Base-by-base conservation (phyloP, 257 asterid genomes). In the Solanum bukasovii region DNA sequence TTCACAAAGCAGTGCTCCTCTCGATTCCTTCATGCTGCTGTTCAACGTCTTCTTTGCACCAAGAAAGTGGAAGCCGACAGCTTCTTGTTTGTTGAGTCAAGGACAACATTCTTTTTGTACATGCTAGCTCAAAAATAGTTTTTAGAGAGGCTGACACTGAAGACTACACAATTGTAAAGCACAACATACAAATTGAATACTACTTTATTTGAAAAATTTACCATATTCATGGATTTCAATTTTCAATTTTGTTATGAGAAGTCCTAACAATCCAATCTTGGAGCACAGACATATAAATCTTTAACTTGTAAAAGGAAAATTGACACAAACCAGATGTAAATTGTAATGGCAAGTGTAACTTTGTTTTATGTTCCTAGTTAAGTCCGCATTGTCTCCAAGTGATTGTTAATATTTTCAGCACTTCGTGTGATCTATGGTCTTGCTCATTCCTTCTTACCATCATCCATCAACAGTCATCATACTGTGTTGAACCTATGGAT, bases 1-100 rank as follows among this genome's bases (percentile, higher is more conserved):
- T 92, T n/a, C 86, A 86, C 90, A 86, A 89, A 75, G 88, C 88
- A 86, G 20, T 90, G 87, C 34, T 90, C 18, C 59, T 88, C 81
- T 87, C 92, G 4, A 88, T 90, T 77, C 52, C 84, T 77, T 77
- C 61, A 38, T 40, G 13, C 14, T 77, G 84, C 4, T 37, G 59
- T 37, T 37, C 84, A 25, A n/a, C 13, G 4, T 40, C 35, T 40
- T 23, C 33, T 40, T 13, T 40, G 8, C 35, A n/a, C 61, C n/a
- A 40, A 13, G 35, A 77, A 25, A n/a, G 13, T 23, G 23, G 61
- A 77, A 77, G 16, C 12, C 61, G 29, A 1, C 61, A 40, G 6
- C 11, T 13, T 38, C 61, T 77, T n/a, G 63, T n/a, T n/a, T n/a
- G 4, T 77, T 77, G 61, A 77, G 33, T 23, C 9, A 12, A 67